Base-by-base conservation (phyloP, 2,329 filamentous ascomycete genomes). In the Ophiosphaerella korrae region DNA sequence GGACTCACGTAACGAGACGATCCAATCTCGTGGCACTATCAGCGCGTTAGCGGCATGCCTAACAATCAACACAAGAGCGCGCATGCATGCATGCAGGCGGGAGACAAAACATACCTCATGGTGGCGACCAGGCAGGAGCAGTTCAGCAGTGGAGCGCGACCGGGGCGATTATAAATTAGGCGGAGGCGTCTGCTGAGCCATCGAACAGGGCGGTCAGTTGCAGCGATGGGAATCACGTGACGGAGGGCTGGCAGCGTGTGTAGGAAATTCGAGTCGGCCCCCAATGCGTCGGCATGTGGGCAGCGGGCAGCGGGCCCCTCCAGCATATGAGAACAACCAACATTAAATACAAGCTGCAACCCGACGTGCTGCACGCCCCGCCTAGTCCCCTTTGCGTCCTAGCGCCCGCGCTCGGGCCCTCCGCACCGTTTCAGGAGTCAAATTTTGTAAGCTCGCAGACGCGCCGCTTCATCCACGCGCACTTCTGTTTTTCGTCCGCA, bases 11-110 rank as follows among this genome's bases (percentile, higher is more conserved):
- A 62, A 72, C 69, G 53, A 72, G 69, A 58, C 69, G 67, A 57
- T 72, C 69, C 61, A 72, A 65, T 67, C 68, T 70, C 53, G 69
- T 72, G 63, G 61, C 69, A 71, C 69, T 72, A 66, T 64, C 48
- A 57, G 38, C 53, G 53, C 53, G 60, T 72, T 71, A 72, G 69
- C 68, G 63, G 60, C 55, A 57, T 60, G 46, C 45, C 53, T 37
- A 29, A 4, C 18, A 21, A 29, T 29, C 26, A 29, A 29, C 11
- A 29, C 26, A 29, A 9, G 23, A 56, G 33, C 37, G 57, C 54
- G 63, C 64, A 62, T 32, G 57, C 53, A 63, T 64, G 63, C 62
- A 64, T 58, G 55, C 55, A 57, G 52, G 32, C 52, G 48, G 46
- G 18, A 4, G 14, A 42, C n/a, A 32, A 41, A 32, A 60, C 66